Base-by-base conservation (phyloP, 192 early-diverging fungal species). In the Chytriomyces confervae region DNA sequence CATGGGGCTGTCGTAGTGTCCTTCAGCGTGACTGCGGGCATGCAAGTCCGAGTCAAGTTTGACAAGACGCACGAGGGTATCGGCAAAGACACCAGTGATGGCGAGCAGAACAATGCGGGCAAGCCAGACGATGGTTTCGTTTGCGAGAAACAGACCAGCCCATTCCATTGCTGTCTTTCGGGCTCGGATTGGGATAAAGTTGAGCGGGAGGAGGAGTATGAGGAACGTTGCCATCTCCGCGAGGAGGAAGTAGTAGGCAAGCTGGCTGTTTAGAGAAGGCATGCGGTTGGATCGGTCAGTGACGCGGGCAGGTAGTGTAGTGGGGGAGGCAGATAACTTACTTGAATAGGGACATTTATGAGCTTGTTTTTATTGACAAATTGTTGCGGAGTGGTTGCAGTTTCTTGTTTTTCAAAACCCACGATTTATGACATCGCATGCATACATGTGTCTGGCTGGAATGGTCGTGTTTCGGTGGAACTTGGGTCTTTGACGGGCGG, bases 161-260 rank as follows among this genome's bases (percentile, higher is more conserved):
- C 20, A 61, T 29, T 82, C 24, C 83, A 86, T 83, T 47, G 85
- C 62, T 18, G 63, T 44, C 70, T 85, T 86, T n/a, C 85, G 83
- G 20, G 79, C 81, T 3, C 45, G 50, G n/a, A 86, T 51, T 2
- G 86, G 82, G 10, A 87, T 66, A 66, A 87, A 87, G 61, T 20
- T 75, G 27, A 87, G 67, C 18, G 86, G 86, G 16, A 85, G 51
- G 18, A 87, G 81, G 9, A 80, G 69, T 5, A 84, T 60, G 5
- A 87, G 62, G 77, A 68, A 87, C 16, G 82, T 48, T 43, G 66
- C 64, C 20, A 87, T 77, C 77, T 87, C 86, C n/a, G 27, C 71
- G 13, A 81, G 23, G 18, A 87, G 81, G 23, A 79, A 46, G 44
- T 72, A 82, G 74, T 80, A 87, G 11, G 82, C 84, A 5, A 87